Evolutionary conservation across 1,284 basidiomycete genomes (phyloP).

Genomic region (Golubevia pallescens): DNA sequence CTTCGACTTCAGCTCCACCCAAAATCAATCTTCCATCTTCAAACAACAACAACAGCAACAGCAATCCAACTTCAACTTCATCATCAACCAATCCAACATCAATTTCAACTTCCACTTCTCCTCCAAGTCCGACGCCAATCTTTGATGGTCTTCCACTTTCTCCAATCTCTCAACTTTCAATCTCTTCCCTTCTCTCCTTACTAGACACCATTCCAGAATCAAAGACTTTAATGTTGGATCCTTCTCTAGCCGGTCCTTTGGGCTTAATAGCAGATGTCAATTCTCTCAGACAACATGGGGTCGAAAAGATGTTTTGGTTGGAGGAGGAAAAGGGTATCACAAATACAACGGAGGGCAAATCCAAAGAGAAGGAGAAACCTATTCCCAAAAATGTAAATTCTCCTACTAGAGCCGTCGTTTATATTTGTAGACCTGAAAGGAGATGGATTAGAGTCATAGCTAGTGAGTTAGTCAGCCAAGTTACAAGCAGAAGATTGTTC

Average conservation of each 20-base stretch:
- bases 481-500: too few relatives aligned
- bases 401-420: slow-evolving; percentile 55
- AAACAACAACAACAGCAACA: too few relatives aligned
- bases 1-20: too few relatives aligned
- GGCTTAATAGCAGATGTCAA: slow-evolving; percentile 52
- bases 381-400: slow-evolving; percentile 35
- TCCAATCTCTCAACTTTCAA: background rate
- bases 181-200: background rate
- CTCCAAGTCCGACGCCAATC: background rate
- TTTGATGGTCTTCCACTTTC: background rate
- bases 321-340: slow-evolving; percentile 26
- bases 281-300: slow-evolving; percentile 49
- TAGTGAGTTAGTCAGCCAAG: slow-evolving; percentile 42
- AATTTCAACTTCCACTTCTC: background rate
- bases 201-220: slow-evolving; percentile 5
- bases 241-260: slow-evolving; percentile 50
- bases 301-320: slow-evolving; percentile 63
- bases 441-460: slow-evolving; percentile 54
- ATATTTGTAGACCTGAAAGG: slow-evolving; percentile 56
- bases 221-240: slow-evolving; percentile 60
- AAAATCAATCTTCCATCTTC: too few relatives aligned
- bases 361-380: slow-evolving; percentile 5
- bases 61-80: background rate
- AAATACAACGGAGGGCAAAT: slow-evolving; percentile 2
- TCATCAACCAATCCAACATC: background rate